Evolutionary conservation across 75 land plant species (phyloP), one percentile per base, ranked within the genome.

Genomic region (Larix kaempferi): DNA sequence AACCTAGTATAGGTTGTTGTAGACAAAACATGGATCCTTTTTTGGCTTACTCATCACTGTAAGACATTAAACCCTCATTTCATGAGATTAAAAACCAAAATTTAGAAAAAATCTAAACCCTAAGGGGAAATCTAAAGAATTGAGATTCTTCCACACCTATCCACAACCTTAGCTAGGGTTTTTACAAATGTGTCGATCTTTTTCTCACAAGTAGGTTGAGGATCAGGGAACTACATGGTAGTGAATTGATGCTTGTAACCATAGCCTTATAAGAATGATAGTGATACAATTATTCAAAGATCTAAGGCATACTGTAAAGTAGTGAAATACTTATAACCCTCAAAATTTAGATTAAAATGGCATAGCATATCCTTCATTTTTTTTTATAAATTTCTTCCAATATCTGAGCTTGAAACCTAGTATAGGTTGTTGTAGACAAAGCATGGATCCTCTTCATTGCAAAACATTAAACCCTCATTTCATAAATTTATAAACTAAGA

Each of bases 111-210:
- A n/a, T n/a, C n/a, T n/a, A n/a, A n/a, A n/a, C n/a, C n/a, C n/a
- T n/a, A n/a, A n/a, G n/a, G n/a, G n/a, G n/a, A n/a, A n/a, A n/a
- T n/a, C n/a, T n/a, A n/a, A n/a, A n/a, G n/a, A n/a, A n/a, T n/a
- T n/a, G n/a, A n/a, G n/a, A n/a, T 19, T 58, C 21, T 15, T 58
- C 4, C n/a, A 25, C 17, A 89, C 91, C 88, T 86, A 21, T 83
- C 78, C n/a, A 78, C 79, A 56, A 86, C 74, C 75, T 89, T 84
- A 17, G 91, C 91, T 21, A 75, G 73, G 13, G 86, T 89, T n/a
- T 86, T 78, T 23, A 84, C 84, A 44, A 86, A 89, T 3, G 86
- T 84, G 73, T 84, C 78, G 21, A 89, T 86, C 86, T 79, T 86
- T 71, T 89, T 81, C 54, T 89, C 91, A 3, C 80, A 80, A 4